Evolutionary conservation across 2,329 filamentous ascomycete genomes (phyloP).

Genomic region (Penicillium sp.): DNA sequence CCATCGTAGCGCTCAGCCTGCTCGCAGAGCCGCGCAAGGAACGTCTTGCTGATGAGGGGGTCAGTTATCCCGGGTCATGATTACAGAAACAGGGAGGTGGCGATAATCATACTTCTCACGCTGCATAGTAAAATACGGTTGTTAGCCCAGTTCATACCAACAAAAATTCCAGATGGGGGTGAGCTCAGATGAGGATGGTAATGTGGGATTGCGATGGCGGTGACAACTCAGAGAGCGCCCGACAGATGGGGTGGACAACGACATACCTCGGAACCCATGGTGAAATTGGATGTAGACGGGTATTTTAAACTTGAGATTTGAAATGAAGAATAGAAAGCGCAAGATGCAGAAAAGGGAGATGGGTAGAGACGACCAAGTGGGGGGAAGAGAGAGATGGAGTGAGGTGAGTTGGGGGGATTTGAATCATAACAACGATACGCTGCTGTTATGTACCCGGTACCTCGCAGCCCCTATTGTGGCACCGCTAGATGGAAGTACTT

Average conservation of each 20-base stretch:
- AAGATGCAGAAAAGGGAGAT: conserved; percentile 24
- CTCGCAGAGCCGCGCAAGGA: conserved; percentile 99
- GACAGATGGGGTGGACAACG: conserved; percentile 38
- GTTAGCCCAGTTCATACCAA: conserved; percentile 42
- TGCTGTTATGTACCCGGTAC: conserved; percentile 15
- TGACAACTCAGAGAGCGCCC: conserved; percentile 33
- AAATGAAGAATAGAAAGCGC: conserved; percentile 13
- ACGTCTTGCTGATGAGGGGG: conserved; percentile 78
- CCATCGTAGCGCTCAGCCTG: conserved; percentile 99
- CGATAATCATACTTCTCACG: conserved; percentile 64
- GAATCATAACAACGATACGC: conserved; percentile 21
- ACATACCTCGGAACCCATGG: conserved; percentile 65
- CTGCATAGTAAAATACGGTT: conserved; percentile 45
- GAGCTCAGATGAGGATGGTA: conserved; percentile 10
- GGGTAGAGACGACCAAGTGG: conserved; percentile 24
- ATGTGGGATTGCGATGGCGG: conserved; percentile 25
- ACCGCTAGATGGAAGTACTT: conserved; percentile 7
- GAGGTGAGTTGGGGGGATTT: conserved; percentile 18
- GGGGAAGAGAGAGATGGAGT: conserved; percentile 19
- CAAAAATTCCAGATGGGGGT: conserved; percentile 11
- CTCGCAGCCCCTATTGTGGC: conserved; percentile 1
- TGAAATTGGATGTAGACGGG: conserved; percentile 33
- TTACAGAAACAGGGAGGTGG: conserved; percentile 12
- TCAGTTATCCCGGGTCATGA: conserved; percentile 36
- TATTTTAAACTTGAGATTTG: conserved; percentile 49